Base-by-base conservation (phyloP, 345 rosid species). In the Eucalyptus tenuipes region DNA sequence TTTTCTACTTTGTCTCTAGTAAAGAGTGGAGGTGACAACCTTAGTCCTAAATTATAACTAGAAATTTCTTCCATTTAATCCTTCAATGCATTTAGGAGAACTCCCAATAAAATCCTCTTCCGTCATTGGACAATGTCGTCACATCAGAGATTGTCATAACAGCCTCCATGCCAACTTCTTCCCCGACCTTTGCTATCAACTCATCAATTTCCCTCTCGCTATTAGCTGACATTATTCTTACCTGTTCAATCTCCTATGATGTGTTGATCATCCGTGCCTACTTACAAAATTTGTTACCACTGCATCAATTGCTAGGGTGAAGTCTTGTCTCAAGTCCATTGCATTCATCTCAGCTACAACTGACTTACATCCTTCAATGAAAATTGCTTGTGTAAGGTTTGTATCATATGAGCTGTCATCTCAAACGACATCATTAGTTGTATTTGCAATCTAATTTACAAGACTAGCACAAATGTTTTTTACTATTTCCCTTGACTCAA, bases 401-500 rank as follows among this genome's bases (percentile, higher is more conserved):
- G 99, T 96, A n/a, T 98, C 98, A 93, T 96, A 97, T 31, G 99
- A 96, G 59, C 98, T 95, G 88, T 98, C 99, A 92, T 98, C 99
- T 75, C 99, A 98, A 16, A 98, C 99, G 22, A 91, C 97, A 88
- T 97, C 98, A 88, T 97, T 97, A 47, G 99, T 95, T 61, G 99
- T 99, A 91, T 94, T 98, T 71, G 98, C 99, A 87, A 98, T 98
- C 92, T 95, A 98, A 91, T 95, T 98, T 87, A 98, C 99, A 66
- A 97, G 98, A 92, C 99, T 98, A 59, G 98, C 98, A 90, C 99
- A 98, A 85, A 98, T 90, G 80, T 94, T 95, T 92, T 95, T 97
- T 24, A 96, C 94, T 91, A 94, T 95, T 53, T 87, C 95, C 99
- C 90, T 95, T 94, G 91, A 94, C 88, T 98, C 99, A 89, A 96